Percentiles rank a stretch among this genome's conserved stretches.
Conservation (phyloP, 805 yeast genomes). For the Metschnikowia amazonensis region DNA sequence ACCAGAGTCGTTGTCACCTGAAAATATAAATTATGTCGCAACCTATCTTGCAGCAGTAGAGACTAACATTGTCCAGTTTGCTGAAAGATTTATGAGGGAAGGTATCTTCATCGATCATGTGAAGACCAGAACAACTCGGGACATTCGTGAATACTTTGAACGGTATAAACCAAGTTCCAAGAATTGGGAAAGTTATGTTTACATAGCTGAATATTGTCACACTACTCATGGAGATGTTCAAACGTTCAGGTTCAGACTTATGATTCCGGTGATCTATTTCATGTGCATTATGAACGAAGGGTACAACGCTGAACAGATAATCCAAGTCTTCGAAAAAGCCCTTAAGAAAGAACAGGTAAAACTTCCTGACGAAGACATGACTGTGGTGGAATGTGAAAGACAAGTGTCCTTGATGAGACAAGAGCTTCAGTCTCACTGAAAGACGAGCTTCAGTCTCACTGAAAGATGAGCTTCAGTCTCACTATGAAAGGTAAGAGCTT, state of each 20-base stretch:
- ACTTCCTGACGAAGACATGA: too few species aligned
- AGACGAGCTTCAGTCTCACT: too few species aligned
- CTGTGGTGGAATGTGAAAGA: too few species aligned
- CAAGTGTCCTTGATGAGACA: too few species aligned
- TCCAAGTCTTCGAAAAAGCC: neutral
- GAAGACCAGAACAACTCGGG: neutral
- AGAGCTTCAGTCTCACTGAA: too few species aligned
- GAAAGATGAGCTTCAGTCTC: too few species aligned
- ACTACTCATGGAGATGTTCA: neutral
- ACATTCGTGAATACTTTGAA: neutral
- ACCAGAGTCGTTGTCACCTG: neutral
- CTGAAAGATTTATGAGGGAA: neutral
- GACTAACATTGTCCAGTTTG: neutral
- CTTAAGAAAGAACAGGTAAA: neutral
- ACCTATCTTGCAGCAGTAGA: neutral
- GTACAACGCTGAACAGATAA: neutral
- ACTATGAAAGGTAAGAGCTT: too few species aligned
- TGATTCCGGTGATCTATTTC: neutral
- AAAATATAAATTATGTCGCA: neutral
- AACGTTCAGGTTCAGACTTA: neutral
- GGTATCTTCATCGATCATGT: neutral
- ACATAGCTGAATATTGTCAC: neutral
- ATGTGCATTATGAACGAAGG: neutral
- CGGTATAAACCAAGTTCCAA: neutral
- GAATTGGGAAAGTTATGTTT: neutral